These are phyloP conservation scores for Lotmaria passim DNA, from an alignment of 208 protist species.

Conservation along the genomic window DNA sequence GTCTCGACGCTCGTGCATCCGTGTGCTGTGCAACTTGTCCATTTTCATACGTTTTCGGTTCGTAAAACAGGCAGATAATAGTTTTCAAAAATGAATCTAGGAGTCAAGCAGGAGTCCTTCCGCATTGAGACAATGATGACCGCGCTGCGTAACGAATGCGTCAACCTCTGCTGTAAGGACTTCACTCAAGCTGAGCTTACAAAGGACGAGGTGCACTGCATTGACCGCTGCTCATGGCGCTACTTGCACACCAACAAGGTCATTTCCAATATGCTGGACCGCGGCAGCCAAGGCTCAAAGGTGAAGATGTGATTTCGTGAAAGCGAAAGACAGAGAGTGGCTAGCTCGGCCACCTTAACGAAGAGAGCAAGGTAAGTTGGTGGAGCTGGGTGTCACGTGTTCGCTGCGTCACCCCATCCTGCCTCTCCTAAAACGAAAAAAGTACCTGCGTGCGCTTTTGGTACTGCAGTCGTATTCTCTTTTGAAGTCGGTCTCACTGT, in stretches of 20 bases:
- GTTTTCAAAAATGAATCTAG: constrained; percentile 85
- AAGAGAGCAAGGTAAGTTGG: no score
- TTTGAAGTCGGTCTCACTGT: no score
- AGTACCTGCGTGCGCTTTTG: no score
- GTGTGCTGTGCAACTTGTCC: no score
- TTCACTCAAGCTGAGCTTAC: constrained; percentile 62
- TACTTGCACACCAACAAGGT: constrained; percentile 82
- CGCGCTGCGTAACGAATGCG: constrained; percentile 75
- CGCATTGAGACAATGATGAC: constrained; percentile 88
- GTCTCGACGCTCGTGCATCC: no score
- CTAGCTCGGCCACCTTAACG: background rate
- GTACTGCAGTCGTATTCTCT: no score
- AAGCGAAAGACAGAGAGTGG: no score
- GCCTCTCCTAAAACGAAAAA: no score
- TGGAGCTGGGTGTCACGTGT: no score
- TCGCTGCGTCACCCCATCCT: no score
- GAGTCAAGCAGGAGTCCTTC: constrained; percentile 86
- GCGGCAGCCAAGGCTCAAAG: constrained; percentile 37
- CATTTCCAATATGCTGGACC: constrained; percentile 62
- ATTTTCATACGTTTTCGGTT: no score
- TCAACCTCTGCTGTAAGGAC: constrained; percentile 86
- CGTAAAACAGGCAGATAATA: no score
- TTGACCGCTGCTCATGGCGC: constrained; percentile 81
- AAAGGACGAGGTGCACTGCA: constrained; percentile 81
- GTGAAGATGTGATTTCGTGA: constrained; percentile 12